A percentile compares a stretch with the other conserved stretches of the same genome.
Evolutionary conservation across 768 basidiomycete genomes (phyloP).

Genomic region (Panaeolus cyanescens): DNA sequence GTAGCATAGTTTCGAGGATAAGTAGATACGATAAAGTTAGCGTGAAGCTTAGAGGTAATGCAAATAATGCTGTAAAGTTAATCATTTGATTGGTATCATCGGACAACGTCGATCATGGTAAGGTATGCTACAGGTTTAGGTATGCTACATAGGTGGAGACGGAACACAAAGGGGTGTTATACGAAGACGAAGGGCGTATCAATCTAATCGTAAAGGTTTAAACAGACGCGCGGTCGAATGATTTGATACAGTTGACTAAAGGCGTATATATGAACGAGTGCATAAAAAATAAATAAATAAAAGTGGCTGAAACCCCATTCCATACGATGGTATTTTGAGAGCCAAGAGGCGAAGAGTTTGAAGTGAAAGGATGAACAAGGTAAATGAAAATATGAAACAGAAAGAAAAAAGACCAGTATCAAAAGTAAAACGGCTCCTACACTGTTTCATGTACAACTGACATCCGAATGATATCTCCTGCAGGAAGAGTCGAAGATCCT

Average conservation of each 20-base stretch:
- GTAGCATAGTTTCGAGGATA: too few relatives aligned
- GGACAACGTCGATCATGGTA: not conserved
- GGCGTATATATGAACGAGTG: not conserved
- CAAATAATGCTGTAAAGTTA: not conserved
- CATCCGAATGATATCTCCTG: slow-evolving; percentile 41
- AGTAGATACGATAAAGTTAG: too few relatives aligned
- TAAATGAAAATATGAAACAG: slow-evolving; percentile 3
- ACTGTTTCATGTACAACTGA: slow-evolving; percentile 43
- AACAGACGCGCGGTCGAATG: not conserved
- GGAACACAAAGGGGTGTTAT: slow-evolving; percentile 1
- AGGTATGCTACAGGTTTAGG: slow-evolving; percentile 13
- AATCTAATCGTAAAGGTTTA: not conserved
- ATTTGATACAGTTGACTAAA: slow-evolving; percentile 4
- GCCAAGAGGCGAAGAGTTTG: not conserved
- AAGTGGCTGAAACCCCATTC: not conserved
- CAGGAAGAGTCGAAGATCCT: slow-evolving; percentile 12
- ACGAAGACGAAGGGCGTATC: not conserved
- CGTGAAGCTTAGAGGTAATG: too few relatives aligned
- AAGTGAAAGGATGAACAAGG: slow-evolving; percentile 24
- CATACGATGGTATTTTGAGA: slow-evolving; percentile 5
- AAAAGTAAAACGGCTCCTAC: slow-evolving; percentile 12
- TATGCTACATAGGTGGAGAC: slow-evolving; percentile 13
- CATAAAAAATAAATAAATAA: not conserved
- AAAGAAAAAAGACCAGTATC: slow-evolving; percentile 8
- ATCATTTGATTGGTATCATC: not conserved